phyloP scores from a whole-genome alignment of 2,329 filamentous ascomycete species.

The Claviceps digitariae region DNA sequence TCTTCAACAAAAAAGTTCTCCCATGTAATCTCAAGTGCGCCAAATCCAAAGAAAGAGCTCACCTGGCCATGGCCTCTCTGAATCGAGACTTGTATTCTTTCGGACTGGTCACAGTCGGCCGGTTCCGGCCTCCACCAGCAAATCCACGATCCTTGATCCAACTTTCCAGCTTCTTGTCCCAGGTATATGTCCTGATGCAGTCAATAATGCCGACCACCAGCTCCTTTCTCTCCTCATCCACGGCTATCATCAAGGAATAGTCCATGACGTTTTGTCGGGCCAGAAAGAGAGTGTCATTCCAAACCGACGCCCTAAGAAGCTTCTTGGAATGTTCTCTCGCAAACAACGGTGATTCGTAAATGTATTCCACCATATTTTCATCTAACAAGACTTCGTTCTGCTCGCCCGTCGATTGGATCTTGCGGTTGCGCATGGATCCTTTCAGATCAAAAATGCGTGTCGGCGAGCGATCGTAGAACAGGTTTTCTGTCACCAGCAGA shows the following conservation, averaged over 20 bases:
- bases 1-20: slow-evolving; percentile 31
- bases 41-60: slow-evolving; percentile 27
- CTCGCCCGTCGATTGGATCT: slow-evolving; percentile 89
- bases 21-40: too few species aligned
- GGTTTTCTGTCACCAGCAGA: slow-evolving; percentile 88
- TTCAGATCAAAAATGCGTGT: slow-evolving; percentile 92
- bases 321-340: slow-evolving; percentile 94
- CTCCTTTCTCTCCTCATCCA: slow-evolving; percentile 80
- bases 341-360: slow-evolving; percentile 93
- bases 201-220: slow-evolving; percentile 96
- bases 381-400: slow-evolving; percentile 93
- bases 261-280: slow-evolving; percentile 97
- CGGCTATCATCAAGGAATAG: slow-evolving; percentile 95
- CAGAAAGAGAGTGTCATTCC: slow-evolving; percentile 94
- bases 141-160: slow-evolving; percentile 98
- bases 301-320: slow-evolving; percentile 77
- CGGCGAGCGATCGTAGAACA: slow-evolving; percentile 89
- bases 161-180: slow-evolving; percentile 98
- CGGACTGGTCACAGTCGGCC: slow-evolving; percentile 90
- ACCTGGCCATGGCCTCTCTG: slow-evolving; percentile 89
- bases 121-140: slow-evolving; percentile 59
- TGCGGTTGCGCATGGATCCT: slow-evolving; percentile 95
- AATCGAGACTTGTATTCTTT: slow-evolving; percentile 97
- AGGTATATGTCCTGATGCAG: slow-evolving; percentile 95
- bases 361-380: slow-evolving; percentile 98